These are phyloP conservation scores for Paratinospora sagittata DNA, from an alignment of 164 flowering plant species.

Conservation along the genomic window DNA sequence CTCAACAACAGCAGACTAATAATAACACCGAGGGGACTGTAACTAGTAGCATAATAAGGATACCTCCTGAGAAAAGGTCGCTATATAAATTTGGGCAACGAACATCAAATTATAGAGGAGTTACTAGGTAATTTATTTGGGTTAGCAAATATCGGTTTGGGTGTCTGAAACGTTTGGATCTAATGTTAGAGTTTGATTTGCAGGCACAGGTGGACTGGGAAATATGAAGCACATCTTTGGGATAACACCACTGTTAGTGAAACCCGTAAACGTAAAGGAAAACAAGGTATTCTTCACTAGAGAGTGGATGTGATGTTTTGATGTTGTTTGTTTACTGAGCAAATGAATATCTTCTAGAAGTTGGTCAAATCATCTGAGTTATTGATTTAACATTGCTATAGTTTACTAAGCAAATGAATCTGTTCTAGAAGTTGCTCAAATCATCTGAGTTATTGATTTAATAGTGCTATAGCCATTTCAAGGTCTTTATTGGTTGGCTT, in stretches of 20 bases:
- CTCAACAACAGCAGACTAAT: not conserved
- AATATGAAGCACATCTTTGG: conserved; percentile 24
- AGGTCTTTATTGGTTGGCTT: not conserved
- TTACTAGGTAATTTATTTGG: conserved; percentile 18
- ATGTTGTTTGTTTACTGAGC: not conserved
- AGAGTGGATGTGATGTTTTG: not conserved
- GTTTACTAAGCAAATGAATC: not conserved
- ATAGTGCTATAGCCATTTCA: not conserved
- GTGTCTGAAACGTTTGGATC: not conserved
- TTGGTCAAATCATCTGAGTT: not conserved
- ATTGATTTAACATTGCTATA: no score
- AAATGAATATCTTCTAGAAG: not conserved
- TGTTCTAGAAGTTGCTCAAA: not conserved
- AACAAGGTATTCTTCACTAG: conserved; percentile 18
- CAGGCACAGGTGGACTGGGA: conserved; percentile 24
- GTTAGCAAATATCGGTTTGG: not conserved
- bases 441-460: not conserved
- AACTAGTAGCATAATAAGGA: not conserved
- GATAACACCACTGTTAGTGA: conserved; percentile 14
- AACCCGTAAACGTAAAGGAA: conserved; percentile 24
- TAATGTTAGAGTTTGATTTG: not conserved
- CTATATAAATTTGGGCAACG: conserved; percentile 9
- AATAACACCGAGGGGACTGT: not conserved
- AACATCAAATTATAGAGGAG: conserved; percentile 17
- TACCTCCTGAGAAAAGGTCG: conserved; percentile 9